Percentiles rank a stretch among this genome's conserved stretches.
Conservation (phyloP, 441 rosid genomes). For the Aleurites moluccanus region DNA sequence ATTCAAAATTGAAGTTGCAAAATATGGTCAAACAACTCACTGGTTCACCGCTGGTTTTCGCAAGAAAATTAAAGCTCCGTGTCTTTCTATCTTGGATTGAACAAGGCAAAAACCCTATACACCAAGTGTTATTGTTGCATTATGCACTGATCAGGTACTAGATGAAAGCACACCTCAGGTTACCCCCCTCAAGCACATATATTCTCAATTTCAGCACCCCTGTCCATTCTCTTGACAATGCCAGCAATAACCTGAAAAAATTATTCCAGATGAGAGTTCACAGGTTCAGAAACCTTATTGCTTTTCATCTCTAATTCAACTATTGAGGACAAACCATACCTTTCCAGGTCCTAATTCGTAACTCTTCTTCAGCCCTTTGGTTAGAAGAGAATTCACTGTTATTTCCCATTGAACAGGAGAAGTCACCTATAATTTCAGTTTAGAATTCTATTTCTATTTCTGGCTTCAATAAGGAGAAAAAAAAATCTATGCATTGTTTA, state of each 20-base stretch:
- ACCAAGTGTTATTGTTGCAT: not conserved
- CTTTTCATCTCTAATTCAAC: not conserved
- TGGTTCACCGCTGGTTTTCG: not conserved
- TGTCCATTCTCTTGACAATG: slow-evolving; percentile 92
- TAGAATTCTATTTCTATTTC: slow-evolving; percentile 9
- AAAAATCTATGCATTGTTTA: slow-evolving; percentile 24
- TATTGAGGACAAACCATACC: slow-evolving; percentile 36
- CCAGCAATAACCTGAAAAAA: slow-evolving; percentile 85
- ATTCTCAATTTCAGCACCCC: slow-evolving; percentile 64
- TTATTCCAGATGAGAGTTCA: slow-evolving; percentile 10
- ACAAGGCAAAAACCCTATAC: not conserved
- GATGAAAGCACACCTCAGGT: not conserved
- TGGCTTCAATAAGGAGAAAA: not conserved
- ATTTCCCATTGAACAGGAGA: slow-evolving; percentile 99
- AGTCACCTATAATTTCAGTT: slow-evolving; percentile 54
- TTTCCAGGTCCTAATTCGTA: slow-evolving; percentile 99
- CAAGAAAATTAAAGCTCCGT: not conserved
- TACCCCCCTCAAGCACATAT: slow-evolving; percentile 49
- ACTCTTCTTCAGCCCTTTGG: slow-evolving; percentile 73
- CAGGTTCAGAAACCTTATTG: not conserved
- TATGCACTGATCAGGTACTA: not conserved
- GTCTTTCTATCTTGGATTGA: not conserved
- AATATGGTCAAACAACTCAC: not conserved
- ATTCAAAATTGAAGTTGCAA: slow-evolving; percentile 15
- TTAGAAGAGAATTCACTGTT: slow-evolving; percentile 73